A percentile compares a stretch with the other conserved stretches of the same genome.
Evolutionary conservation across 2,329 filamentous ascomycete genomes (phyloP).

Genomic region (Penicillium sp.): DNA sequence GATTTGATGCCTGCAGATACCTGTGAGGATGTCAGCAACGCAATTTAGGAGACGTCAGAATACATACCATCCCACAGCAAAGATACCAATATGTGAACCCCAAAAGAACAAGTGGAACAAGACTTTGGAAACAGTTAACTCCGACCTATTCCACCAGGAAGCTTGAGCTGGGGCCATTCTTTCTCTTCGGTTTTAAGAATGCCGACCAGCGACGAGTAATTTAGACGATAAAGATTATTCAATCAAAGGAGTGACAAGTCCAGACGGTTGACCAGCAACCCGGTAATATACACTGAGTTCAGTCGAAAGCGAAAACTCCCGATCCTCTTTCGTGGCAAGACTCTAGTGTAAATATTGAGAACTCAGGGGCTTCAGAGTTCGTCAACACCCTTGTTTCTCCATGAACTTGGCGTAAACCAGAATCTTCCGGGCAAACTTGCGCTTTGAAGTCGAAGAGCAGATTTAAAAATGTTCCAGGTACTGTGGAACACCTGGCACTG

Average conservation of each 20-base stretch:
- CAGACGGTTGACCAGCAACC: conserved; percentile 24
- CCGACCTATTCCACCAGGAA: conserved; percentile 41
- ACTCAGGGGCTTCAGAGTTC: neutral
- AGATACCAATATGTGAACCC: conserved; percentile 73
- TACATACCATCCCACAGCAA: conserved; percentile 78
- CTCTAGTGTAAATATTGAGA: neutral
- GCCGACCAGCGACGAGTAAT: conserved; percentile 30
- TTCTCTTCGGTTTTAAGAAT: conserved; percentile 9
- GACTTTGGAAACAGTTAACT: conserved; percentile 69
- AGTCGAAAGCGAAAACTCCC: neutral
- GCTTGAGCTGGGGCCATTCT: conserved; percentile 12
- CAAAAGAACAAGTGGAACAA: conserved; percentile 80
- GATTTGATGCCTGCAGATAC: conserved; percentile 71
- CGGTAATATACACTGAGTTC: neutral
- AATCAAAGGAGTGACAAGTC: conserved; percentile 19
- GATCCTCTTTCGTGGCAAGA: neutral
- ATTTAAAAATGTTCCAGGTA: neutral
- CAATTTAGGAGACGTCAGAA: neutral
- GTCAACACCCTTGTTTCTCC: conserved; percentile 15
- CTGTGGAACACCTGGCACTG: neutral
- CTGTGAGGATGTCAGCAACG: conserved; percentile 48
- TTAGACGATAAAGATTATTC: neutral
- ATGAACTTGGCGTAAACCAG: conserved; percentile 14
- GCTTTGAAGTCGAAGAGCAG: neutral
- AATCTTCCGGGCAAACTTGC: neutral